Evolutionary conservation across 2,329 filamentous ascomycete species (phyloP).

Genomic region (Paramyrothecium roridum): DNA sequence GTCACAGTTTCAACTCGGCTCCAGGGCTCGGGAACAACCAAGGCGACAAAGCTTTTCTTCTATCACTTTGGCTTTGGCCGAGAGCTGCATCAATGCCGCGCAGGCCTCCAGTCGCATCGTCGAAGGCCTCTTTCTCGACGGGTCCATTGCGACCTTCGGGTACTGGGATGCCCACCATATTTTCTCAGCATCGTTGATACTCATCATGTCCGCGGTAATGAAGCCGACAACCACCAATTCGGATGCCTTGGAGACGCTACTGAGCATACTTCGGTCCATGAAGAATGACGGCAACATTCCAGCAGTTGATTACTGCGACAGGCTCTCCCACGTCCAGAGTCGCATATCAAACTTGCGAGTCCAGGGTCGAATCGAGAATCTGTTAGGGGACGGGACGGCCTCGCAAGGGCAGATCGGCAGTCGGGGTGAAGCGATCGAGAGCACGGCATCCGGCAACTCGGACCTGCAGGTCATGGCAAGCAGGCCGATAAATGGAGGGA

Average conservation of each 20-base stretch:
- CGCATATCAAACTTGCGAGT: constrained; percentile 12
- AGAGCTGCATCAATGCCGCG: constrained; percentile 27
- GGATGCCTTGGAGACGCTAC: constrained; percentile 20
- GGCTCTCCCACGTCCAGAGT: constrained; percentile 19
- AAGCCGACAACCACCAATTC: constrained; percentile 20
- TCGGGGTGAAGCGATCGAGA: not conserved
- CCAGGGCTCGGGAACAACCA: constrained; percentile 3
- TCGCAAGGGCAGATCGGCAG: not conserved
- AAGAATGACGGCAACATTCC: constrained; percentile 25
- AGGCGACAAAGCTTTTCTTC: constrained; percentile 19
- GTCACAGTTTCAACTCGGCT: constrained; percentile 18
- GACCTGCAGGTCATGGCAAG: constrained; percentile 1
- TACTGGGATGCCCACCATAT: constrained; percentile 30
- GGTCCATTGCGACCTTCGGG: constrained; percentile 20
- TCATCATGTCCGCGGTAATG: constrained; percentile 27
- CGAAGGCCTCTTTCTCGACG: constrained; percentile 17
- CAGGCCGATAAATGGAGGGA: not conserved
- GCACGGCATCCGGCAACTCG: constrained; percentile 2
- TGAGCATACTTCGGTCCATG: constrained; percentile 23
- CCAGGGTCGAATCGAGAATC: constrained; percentile 7
- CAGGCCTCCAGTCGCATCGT: constrained; percentile 22
- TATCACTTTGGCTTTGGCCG: constrained; percentile 25
- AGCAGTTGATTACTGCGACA: constrained; percentile 23
- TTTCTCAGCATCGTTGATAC: constrained; percentile 24
- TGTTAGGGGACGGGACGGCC: not conserved